Evolutionary conservation across 208 protist genomes (phyloP), one percentile per base, ranked within the genome.

Genomic region (Leptomonas pyrrhocoris): DNA sequence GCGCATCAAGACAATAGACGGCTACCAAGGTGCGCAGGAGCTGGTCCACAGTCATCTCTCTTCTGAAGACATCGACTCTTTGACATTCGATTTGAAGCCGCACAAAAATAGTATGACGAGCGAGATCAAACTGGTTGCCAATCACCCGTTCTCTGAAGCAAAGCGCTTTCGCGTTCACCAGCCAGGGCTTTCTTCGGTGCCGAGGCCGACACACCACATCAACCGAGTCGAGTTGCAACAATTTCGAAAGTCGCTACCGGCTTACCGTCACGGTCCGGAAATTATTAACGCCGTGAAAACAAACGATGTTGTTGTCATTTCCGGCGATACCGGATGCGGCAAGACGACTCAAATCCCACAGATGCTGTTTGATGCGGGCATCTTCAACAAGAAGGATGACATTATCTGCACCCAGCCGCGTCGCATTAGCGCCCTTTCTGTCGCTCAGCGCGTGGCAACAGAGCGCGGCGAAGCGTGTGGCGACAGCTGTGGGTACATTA

Each of bases 281-380:
- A 91, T 97, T 46, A 58, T 96, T 50, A 49, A 76, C 31, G 66
- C 77, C 18, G 77, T 97, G n/a, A 65, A 64, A 23, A 59, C 80
- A 0, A 94, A 89, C 46, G 73, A 79, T 61, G 85, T 95, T 3
- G 63, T 91, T 40, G 68, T 97, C 40, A 81, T 99, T 7, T 96
- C 98, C 64, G 98, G 98, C 34, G 98, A 99, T 59, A 99, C 98
- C 4, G 98, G 98, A 30, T 98, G 93, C 36, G 98, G 98, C 42
- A 99, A 99, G 74, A 99, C 95, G 7, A 99, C 97, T 19, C 96
- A 98, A 81, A 94, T 98, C 54, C 90, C 94, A 25, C 92, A 97
- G 68, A 50, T 94, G 30, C 69, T 96, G 21, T 85, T 86, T 53
- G 88, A 96, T 64, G 42, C 83, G 1, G 68, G 79, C 13, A 83